phyloP scores from a whole-genome alignment of 495 filamentous ascomycete species.

The Penicillium herquei region DNA sequence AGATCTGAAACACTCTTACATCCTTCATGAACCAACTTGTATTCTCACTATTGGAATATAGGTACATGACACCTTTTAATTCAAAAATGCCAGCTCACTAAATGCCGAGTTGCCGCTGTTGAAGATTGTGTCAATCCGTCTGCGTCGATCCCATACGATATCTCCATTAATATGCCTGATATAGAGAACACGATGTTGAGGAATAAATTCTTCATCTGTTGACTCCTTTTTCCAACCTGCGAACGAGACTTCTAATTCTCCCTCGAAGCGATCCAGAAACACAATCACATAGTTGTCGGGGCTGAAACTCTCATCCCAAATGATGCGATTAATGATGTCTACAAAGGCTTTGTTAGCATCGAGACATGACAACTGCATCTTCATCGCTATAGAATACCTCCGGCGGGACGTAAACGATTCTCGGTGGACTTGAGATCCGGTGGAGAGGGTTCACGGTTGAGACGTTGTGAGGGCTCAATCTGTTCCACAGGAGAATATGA shows the following conservation, averaged over 20 bases:
- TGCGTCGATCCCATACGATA: conserved; percentile 56
- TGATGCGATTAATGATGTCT: conserved; percentile 71
- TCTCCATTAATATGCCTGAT: conserved; percentile 56
- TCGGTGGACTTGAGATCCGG: too few relatives aligned
- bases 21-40: too few relatives aligned
- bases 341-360: neutral
- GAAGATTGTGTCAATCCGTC: conserved; percentile 57
- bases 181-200: conserved; percentile 73
- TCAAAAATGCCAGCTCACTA: conserved; percentile 33
- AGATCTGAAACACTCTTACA: too few relatives aligned
- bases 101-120: conserved; percentile 53
- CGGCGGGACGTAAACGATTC: too few relatives aligned
- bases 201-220: conserved; percentile 84
- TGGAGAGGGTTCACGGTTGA: too few relatives aligned
- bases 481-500: too few relatives aligned
- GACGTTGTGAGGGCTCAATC: too few relatives aligned
- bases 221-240: conserved; percentile 70
- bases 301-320: conserved; percentile 66
- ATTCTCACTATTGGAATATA: neutral
- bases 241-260: conserved; percentile 59
- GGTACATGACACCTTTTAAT: conserved; percentile 4
- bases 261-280: conserved; percentile 73
- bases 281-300: conserved; percentile 66
- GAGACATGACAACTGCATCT: too few relatives aligned
- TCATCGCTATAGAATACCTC: too few relatives aligned